Base-by-base conservation (phyloP, 768 basidiomycete genomes). In the Boletus sp. region DNA sequence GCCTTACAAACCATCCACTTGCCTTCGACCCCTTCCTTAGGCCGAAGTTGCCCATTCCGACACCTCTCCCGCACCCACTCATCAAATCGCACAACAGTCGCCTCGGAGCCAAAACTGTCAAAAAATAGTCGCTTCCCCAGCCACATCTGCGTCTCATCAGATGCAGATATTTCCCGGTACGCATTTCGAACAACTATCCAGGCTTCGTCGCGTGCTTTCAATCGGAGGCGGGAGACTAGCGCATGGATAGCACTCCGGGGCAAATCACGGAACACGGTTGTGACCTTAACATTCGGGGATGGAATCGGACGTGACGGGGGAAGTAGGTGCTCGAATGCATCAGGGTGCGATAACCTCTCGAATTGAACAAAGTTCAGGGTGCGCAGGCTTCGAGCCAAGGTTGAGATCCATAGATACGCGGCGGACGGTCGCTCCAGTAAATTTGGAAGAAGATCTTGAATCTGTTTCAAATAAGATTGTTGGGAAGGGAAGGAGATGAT, bases 401-500 rank as follows among this genome's bases (percentile, higher is more conserved):
- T 67, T 7, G 65, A 67, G 17, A 90, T 73, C 89, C 89, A 92
- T 15, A 47, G 54, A 17, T 73, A 66, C 1, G 73, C 71, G 4
- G 68, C 65, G 2, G 76, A 77, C 4, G 66, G 54, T 45, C 63
- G 64, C 14, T 76, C 72, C 1, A 85, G 67, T 35, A 81, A 68
- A 5, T 67, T 62, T 24, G 69, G 63, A 70, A 68, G 52, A 24
- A 67, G 40, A 12, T 15, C 14, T 49, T 48, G 58, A 12, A 67
- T 57, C 46, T 63, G 69, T 15, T 67, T 63, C 29, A 72, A 52
- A 54, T 82, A 90, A 9, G 77, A 61, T 51, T 73, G 71, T 65
- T 90, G 89, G 1, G 87, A 89, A 4, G 90, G 90, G 68, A 86
- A 88, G 5, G 75, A 69, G 8, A 76, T 62, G 15, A 80, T 69